A percentile compares a stretch with the other conserved stretches of the same genome.
phyloP scores from a whole-genome alignment of 192 early-diverging fungal genomes.

The Cetraspora pellucida region DNA sequence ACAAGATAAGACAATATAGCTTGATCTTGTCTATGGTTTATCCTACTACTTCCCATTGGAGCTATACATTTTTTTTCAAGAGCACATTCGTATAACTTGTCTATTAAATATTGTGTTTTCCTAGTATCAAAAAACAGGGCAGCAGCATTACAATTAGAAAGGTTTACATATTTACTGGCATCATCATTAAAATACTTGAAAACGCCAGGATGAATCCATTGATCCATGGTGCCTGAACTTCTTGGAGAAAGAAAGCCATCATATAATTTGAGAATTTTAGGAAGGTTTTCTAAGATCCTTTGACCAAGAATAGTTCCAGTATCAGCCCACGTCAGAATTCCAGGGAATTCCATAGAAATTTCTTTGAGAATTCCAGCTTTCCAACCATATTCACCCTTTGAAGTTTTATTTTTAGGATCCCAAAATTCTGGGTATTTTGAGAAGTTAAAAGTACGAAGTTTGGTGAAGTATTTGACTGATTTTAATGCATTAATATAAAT shows the following conservation, averaged over 20 bases:
- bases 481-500: constrained; percentile 42
- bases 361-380: constrained; percentile 59
- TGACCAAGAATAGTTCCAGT: constrained; percentile 48
- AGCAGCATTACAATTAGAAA: constrained; percentile 56
- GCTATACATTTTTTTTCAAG: constrained; percentile 51
- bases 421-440: constrained; percentile 52
- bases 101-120: constrained; percentile 38
- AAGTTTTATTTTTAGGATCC: constrained; percentile 38
- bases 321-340: constrained; percentile 54
- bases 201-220: constrained; percentile 53
- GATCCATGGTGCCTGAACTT: constrained; percentile 44
- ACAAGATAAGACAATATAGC: constrained; percentile 53
- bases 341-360: constrained; percentile 44
- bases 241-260: constrained; percentile 57
- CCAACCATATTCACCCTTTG: constrained; percentile 58
- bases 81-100: constrained; percentile 52
- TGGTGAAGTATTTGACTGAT: constrained; percentile 45
- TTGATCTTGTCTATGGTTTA: constrained; percentile 61
- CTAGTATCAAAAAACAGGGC: constrained; percentile 51
- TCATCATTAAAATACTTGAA: constrained; percentile 47
- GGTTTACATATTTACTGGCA: constrained; percentile 39
- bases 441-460: constrained; percentile 50
- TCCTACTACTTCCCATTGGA: constrained; percentile 50
- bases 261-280: constrained; percentile 26
- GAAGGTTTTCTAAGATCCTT: constrained; percentile 41